Base-by-base conservation (phyloP, 2,329 filamentous ascomycete genomes). In the Leptodontidium sp. region DNA sequence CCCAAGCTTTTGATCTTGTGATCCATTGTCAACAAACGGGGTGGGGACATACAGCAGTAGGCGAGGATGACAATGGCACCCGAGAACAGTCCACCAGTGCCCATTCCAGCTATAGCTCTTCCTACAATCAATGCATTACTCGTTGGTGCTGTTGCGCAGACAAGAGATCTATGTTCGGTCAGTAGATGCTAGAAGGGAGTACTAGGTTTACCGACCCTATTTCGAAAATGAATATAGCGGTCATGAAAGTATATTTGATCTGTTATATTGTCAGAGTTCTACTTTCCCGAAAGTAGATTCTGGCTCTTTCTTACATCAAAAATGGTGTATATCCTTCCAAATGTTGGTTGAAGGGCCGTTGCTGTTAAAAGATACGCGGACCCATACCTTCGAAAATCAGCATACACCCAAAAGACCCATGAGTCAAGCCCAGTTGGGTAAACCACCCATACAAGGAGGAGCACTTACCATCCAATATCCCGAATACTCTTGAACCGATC, bases 291-390 rank as follows among this genome's bases (percentile, higher is more conserved):
- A 53, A 1, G 24, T 24, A 58, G 21, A 21, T 21, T 21, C 21
- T 21, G 21, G 21, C 21, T 49, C 21, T 45, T 49, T 21, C 66
- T 66, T 64, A 71, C 68, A 55, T 69, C 73, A 64, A 78, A 79
- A 58, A 76, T 74, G 11, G 75, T 77, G 53, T 77, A 78, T 11
- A 79, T 75, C 15, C 75, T 72, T 8, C 77, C 77, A 64, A 75
- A 76, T 12, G 72, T 75, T 14, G 70, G 74, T 45, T 76, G 75
- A 4, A 76, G 64, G 26, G 74, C 81, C 66, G 75, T 79, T 64
- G 73, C 74, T 0, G 79, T 79, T 26, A 81, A 73, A 9, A 80
- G 69, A 67, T 79, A 80, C 0, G 76, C 71, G 32, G 75, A 76
- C 14, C 78, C 78, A 75, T 81, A 81, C 79, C 64, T 62, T 49